phyloP scores from a whole-genome alignment of 2,329 filamentous ascomycete genomes.

The Dactylellina sp. region DNA sequence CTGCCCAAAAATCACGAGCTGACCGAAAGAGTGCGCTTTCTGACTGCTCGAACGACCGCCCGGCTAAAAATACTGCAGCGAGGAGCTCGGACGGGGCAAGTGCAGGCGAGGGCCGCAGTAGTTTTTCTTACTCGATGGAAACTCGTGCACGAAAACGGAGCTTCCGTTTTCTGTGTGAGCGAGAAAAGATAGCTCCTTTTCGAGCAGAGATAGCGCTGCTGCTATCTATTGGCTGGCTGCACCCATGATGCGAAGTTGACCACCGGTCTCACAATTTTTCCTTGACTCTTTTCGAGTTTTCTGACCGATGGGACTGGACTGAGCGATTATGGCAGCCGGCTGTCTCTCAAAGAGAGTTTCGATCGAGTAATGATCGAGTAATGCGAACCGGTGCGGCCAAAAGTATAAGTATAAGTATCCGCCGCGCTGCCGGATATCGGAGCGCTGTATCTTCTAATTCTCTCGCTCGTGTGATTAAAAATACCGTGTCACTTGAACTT shows the following conservation, averaged over 20 bases:
- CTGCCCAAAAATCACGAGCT: neutral
- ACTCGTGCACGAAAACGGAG: conserved; percentile 29
- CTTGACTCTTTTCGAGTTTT: neutral
- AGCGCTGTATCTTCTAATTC: too few relatives aligned
- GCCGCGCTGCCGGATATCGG: neutral
- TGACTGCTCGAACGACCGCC: neutral
- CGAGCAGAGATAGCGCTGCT: conserved; percentile 29
- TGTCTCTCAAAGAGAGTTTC: too few relatives aligned
- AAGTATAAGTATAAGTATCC: conserved; percentile 30
- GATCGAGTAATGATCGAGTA: conserved; percentile 57
- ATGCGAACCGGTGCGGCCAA: conserved; percentile 22
- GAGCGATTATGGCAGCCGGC: conserved; percentile 2
- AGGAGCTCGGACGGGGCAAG: conserved; percentile 16
- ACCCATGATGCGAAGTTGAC: conserved; percentile 19
- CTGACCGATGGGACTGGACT: too few relatives aligned
- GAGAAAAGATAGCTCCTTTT: neutral
- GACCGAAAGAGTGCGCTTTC: neutral
- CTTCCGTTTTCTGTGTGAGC: neutral
- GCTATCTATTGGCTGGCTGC: conserved; percentile 33
- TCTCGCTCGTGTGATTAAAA: too few relatives aligned
- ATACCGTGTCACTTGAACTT: too few relatives aligned
- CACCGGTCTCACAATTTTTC: conserved; percentile 20
- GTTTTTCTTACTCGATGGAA: conserved; percentile 41
- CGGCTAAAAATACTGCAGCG: conserved; percentile 12
- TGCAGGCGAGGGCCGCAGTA: conserved; percentile 32